These are phyloP conservation scores for Aspergillus fumigatiaffinis DNA, from an alignment of 2,329 filamentous ascomycete species.

Conservation along the genomic window DNA sequence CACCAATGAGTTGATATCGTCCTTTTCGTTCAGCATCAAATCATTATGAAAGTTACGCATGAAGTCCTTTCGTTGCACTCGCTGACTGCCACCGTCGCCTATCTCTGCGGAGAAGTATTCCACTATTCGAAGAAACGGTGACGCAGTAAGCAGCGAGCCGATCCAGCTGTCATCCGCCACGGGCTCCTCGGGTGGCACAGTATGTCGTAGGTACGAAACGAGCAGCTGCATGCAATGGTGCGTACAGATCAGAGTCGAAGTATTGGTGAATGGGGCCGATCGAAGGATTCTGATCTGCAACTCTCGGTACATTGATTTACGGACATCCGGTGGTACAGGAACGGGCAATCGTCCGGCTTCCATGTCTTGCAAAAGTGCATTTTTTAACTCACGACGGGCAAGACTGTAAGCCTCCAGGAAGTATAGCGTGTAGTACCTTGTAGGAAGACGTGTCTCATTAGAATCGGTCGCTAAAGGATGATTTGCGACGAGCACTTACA, in stretches of 20 bases:
- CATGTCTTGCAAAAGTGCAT: conserved; percentile 35
- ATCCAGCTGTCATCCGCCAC: conserved; percentile 37
- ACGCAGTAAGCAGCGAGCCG: conserved; percentile 37
- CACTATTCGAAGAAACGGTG: conserved; percentile 37
- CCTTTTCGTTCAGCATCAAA: conserved; percentile 33
- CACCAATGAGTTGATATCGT: conserved; percentile 36
- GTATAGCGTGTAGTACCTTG: conserved; percentile 40
- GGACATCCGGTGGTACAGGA: conserved; percentile 31
- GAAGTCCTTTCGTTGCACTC: conserved; percentile 39
- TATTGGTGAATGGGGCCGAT: conserved; percentile 39
- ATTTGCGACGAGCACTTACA: conserved; percentile 24
- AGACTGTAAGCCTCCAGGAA: conserved; percentile 39
- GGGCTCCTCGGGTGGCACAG: conserved; percentile 32
- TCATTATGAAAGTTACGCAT: conserved; percentile 43
- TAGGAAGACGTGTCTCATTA: conserved; percentile 1
- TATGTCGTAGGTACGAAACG: conserved; percentile 36
- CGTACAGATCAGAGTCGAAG: conserved; percentile 36
- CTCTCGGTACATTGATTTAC: conserved; percentile 33
- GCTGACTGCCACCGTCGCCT: conserved; percentile 38
- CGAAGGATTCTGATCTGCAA: conserved; percentile 37
- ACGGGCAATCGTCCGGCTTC: conserved; percentile 37
- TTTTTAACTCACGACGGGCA: conserved; percentile 35
- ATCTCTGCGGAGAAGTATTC: conserved; percentile 44
- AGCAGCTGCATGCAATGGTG: conserved; percentile 41
- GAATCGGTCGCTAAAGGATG: background rate